phyloP scores from a whole-genome alignment of 1,284 basidiomycete species.

The Ceraceosorus bombacis region DNA sequence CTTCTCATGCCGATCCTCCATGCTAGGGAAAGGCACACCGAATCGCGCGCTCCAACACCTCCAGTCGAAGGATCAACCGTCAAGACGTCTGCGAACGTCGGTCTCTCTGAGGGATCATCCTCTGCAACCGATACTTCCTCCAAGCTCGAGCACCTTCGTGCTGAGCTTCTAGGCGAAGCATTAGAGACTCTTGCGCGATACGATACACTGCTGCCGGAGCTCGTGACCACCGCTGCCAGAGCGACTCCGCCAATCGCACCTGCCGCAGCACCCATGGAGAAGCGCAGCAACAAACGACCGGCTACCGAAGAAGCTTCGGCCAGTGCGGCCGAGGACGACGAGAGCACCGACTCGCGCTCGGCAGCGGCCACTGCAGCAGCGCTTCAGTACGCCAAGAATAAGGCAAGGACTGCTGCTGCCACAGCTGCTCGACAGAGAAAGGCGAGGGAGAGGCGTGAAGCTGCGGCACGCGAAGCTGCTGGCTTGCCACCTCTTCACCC shows the following conservation, averaged over 20 bases:
- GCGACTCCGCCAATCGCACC: no score
- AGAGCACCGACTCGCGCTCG: background rate
- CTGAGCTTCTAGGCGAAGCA: slow-evolving; percentile 30
- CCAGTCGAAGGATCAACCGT: no score
- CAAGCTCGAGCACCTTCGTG: slow-evolving; percentile 24
- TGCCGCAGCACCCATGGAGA: no score
- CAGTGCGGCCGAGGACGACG: background rate
- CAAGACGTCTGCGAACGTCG: no score
- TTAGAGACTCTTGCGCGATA: slow-evolving; percentile 28
- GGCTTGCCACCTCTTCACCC: background rate
- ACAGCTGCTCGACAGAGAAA: background rate
- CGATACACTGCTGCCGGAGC: slow-evolving; percentile 20
- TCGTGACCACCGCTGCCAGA: no score
- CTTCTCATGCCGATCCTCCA: slow-evolving; percentile 28
- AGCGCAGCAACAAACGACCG: no score
- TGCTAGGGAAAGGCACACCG: slow-evolving; percentile 24
- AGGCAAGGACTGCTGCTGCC: background rate
- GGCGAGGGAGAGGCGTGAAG: no score
- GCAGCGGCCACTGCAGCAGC: background rate
- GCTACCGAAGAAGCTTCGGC: background rate
- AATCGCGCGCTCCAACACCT: slow-evolving; percentile 3
- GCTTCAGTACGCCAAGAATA: no score
- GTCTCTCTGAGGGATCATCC: background rate
- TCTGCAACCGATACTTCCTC: background rate
- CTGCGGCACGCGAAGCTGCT: no score